These are phyloP conservation scores for Fagus sylvatica DNA, from an alignment of 306 rosid species.

Conservation along the genomic window DNA sequence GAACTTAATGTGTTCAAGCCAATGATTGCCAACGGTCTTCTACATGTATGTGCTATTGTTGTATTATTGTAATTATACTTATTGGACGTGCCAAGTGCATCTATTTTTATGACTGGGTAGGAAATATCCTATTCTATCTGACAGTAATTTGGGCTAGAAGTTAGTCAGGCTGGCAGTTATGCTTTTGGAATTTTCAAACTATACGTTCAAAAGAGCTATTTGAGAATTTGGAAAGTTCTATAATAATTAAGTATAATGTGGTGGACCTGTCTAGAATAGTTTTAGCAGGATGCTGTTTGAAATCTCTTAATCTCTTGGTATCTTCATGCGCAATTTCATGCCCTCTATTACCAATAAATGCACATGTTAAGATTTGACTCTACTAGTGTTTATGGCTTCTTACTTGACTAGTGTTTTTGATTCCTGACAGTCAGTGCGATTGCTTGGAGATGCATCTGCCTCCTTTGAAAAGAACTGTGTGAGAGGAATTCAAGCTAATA, in stretches of 20 bases:
- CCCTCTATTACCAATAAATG: conserved; percentile 5
- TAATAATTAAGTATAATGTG: conserved; percentile 2
- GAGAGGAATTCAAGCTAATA: conserved; percentile 90
- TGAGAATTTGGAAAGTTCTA: neutral
- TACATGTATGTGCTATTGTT: conserved; percentile 61
- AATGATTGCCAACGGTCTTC: conserved; percentile 77
- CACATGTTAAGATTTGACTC: neutral
- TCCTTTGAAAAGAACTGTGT: conserved; percentile 98
- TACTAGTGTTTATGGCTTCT: conserved; percentile 6
- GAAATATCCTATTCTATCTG: neutral
- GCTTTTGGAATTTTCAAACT: neutral
- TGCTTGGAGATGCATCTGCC: conserved; percentile 90
- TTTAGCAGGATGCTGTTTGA: neutral
- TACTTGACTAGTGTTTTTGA: conserved; percentile 1
- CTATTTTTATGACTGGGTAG: neutral
- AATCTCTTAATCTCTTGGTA: conserved; percentile 15
- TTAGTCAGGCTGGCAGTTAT: neutral
- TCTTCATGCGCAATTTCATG: conserved; percentile 13
- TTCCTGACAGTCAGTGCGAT: conserved; percentile 74
- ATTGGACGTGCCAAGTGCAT: neutral
- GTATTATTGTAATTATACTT: conserved; percentile 3
- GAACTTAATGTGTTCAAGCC: conserved; percentile 98
- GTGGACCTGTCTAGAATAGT: conserved; percentile 8
- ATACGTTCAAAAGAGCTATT: neutral
- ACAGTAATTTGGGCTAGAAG: neutral